Percentiles rank a stretch among this genome's conserved stretches.
Evolutionary conservation across 352 stramenopile genomes (phyloP).

Genomic region (Phytophthora hybrid): DNA sequence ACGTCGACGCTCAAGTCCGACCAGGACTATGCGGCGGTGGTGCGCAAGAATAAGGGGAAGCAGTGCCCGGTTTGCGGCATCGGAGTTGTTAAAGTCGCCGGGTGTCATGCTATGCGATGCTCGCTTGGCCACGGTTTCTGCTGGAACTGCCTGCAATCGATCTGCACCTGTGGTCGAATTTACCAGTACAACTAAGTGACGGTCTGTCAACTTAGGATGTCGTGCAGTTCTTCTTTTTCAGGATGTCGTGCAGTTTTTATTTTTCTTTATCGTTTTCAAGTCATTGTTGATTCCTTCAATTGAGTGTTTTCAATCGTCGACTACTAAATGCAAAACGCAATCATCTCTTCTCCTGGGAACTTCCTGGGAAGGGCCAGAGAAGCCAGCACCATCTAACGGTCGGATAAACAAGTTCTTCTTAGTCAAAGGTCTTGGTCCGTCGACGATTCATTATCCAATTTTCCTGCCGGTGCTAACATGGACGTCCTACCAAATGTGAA

Average conservation of each 20-base stretch:
- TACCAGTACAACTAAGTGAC: slow-evolving; percentile 1
- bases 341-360: neutral
- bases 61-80: slow-evolving; percentile 72
- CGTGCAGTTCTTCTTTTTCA: neutral
- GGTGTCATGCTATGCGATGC: slow-evolving; percentile 61
- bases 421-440: neutral
- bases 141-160: slow-evolving; percentile 39
- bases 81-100: slow-evolving; percentile 55
- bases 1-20: slow-evolving; percentile 55
- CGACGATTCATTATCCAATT: slow-evolving; percentile 14
- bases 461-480: slow-evolving; percentile 12
- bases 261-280: neutral
- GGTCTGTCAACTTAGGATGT: neutral
- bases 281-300: neutral
- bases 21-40: slow-evolving; percentile 50
- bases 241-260: neutral
- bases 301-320: neutral
- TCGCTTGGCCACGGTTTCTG: slow-evolving; percentile 51
- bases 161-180: slow-evolving; percentile 35
- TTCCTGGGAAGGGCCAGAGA: neutral
- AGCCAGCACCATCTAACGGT: neutral
- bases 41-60: slow-evolving; percentile 45
- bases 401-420: neutral
- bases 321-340: neutral
- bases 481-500: slow-evolving; percentile 29